Evolutionary conservation across 345 rosid genomes (phyloP), one percentile per base, ranked within the genome.

Genomic region (Physaria fendleri): DNA sequence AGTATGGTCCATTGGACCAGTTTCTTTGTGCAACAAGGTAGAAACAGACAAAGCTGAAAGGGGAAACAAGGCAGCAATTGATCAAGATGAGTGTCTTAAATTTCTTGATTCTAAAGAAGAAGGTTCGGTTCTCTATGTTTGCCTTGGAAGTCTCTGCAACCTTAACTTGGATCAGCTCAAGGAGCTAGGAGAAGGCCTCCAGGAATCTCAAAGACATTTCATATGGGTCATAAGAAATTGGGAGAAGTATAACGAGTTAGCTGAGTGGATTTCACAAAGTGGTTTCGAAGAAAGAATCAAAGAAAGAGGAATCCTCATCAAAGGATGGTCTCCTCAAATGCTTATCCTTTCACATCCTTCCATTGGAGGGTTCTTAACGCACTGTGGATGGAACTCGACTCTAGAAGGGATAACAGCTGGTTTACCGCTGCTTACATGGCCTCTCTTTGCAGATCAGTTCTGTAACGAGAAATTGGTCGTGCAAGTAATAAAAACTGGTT

Each of bases 351-450:
- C 86, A 2, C 86, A 78, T n/a, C 29, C 54, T 0, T 25, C 78
- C 0, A 11, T 67, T 4, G 81, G 79, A 47, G 79, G 79, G 1
- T 81, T 81, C 73, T 43, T 78, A 25, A 76, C 85, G 2, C 79
- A 76, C 2, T 78, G 86, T 3, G 85, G 85, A 5, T 81, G 82
- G 85, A 78, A 76, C 50, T 81, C 85, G 0, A 69, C 78, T 0
- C 20, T 78, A 0, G 86, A 81, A 58, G 81, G 78, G 0, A 51
- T 79, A 0, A 56, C 73, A 2, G 28, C 73, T 0, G 83, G 81
- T 0, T 6, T 67, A 25, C 75, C 76, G 2, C 2, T 76, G 34
- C 21, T 62, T 1, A 65, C 88, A 1, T 81, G 77, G 69, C 83
- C 82, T 0, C 12, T 74, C 0, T 63, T 64, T 11, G 78, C 29